These are phyloP conservation scores for Sinapis alba DNA, from an alignment of 441 rosid genomes.

Conservation along the genomic window DNA sequence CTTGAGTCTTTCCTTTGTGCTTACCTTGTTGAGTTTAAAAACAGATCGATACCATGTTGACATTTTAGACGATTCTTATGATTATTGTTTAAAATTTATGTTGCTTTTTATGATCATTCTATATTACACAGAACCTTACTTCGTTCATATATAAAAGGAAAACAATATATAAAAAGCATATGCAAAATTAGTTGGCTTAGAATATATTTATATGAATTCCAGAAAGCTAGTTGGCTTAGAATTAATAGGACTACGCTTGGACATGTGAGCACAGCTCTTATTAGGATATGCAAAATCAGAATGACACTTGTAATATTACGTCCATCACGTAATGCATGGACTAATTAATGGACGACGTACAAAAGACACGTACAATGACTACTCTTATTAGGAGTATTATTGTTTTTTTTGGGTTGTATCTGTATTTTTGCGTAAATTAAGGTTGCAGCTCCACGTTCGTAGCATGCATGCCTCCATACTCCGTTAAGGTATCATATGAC, in stretches of 20 bases:
- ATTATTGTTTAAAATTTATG: conserved; percentile 16
- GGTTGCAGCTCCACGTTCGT: conserved; percentile 40
- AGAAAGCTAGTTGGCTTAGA: conserved; percentile 37
- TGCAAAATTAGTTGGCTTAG: no score
- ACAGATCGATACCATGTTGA: conserved; percentile 32
- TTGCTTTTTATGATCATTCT: conserved; percentile 28
- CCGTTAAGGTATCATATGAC: conserved; percentile 13
- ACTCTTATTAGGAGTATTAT: conserved; percentile 35
- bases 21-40: conserved; percentile 41
- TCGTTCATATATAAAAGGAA: neutral
- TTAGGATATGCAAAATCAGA: conserved; percentile 28
- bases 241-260: conserved; percentile 32
- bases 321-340: conserved; percentile 34
- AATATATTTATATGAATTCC: conserved; percentile 14
- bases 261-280: conserved; percentile 41
- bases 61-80: conserved; percentile 19
- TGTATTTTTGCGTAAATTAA: conserved; percentile 28
- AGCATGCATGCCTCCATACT: conserved; percentile 33
- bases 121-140: conserved; percentile 6
- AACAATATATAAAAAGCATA: no score
- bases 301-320: conserved; percentile 36
- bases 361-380: conserved; percentile 32
- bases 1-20: conserved; percentile 27
- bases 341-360: neutral
- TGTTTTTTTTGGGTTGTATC: conserved; percentile 11